Evolutionary conservation across 352 stramenopile species (phyloP), one percentile per base, ranked within the genome.

Genomic region (Lagenidium giganteum): DNA sequence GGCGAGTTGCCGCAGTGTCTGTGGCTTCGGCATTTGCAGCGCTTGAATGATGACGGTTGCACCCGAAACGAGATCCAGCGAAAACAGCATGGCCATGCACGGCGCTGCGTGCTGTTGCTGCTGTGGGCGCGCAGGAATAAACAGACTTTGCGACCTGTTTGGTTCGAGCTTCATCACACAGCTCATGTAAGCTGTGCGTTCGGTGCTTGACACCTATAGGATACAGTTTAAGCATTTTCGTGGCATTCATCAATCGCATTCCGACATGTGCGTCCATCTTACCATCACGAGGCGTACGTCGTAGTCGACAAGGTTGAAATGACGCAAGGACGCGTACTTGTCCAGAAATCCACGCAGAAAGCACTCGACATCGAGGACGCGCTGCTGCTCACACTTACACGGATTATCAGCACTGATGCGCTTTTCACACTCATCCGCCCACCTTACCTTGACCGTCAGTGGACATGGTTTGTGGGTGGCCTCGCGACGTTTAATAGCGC

Each of bases 291-390:
- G 54, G 9, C 54, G 58, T 3, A 85, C 29, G 31, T 84, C 72
- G 46, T 88, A 88, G 56, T 86, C 70, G 7, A 82, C 59, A 20
- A 88, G 50, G 29, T 76, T 57, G 35, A 61, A 60, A 5, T 49
- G 35, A 27, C 53, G 56, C 30, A 83, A 61, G 1, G 58, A 45
- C 20, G 54, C 51, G 26, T 82, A 83, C 6, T 44, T 59, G 36
- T 57, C 50, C 21, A 88, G 41, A 44, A 86, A 77, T 4, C 43
- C 27, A 3, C 58, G 59, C 8, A 88, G 33, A 41, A 86, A 85
- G 8, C 48, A 37, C 46, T 88, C 76, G 12, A 71, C 61, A 37
- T 86, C 68, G 33, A 88, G 78, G 26, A 66, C 39, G 34, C 74
- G 64, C 42, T 86, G 65, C 18, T 33, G 47, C 25, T 65, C 14